Percentiles rank a stretch among this genome's conserved stretches.
phyloP scores from a whole-genome alignment of 176 grass and related monocot genomes.

The maize (Zea mays) region DNA sequence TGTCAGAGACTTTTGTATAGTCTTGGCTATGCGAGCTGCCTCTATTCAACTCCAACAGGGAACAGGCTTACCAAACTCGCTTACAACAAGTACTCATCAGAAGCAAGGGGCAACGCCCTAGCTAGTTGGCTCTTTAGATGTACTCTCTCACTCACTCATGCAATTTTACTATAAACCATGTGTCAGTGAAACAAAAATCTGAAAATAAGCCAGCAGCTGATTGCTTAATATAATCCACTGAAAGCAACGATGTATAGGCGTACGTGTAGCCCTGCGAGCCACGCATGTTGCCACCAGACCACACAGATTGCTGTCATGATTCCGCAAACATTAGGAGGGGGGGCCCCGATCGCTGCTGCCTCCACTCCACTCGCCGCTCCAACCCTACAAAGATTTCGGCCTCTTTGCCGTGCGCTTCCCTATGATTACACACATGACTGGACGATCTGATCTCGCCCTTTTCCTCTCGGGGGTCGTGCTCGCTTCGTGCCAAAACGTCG shows the following conservation, averaged over 20 bases:
- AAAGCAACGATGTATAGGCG: no score
- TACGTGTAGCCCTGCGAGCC: no score
- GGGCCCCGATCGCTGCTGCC: no score
- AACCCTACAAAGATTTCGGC: neutral
- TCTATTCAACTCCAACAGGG: neutral
- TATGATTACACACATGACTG: slow-evolving; percentile 29
- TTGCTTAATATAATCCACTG: neutral
- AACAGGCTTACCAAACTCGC: neutral
- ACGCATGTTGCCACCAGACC: neutral
- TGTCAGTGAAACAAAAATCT: neutral
- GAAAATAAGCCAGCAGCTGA: neutral
- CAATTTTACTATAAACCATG: neutral
- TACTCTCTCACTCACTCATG: no score
- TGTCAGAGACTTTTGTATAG: slow-evolving; percentile 19
- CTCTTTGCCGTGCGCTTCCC: slow-evolving; percentile 36
- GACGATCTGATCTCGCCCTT: neutral
- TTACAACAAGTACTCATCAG: neutral
- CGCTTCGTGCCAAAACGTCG: slow-evolving; percentile 7
- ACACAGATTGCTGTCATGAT: slow-evolving; percentile 50
- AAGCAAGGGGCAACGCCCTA: neutral
- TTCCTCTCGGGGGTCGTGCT: neutral
- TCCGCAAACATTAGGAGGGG: slow-evolving; percentile 20
- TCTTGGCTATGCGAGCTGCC: neutral
- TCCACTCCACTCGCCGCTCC: neutral
- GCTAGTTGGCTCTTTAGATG: no score